Evolutionary conservation across 345 rosid species (phyloP), one percentile per base, ranked within the genome.

Genomic region (Arabis alpina): DNA sequence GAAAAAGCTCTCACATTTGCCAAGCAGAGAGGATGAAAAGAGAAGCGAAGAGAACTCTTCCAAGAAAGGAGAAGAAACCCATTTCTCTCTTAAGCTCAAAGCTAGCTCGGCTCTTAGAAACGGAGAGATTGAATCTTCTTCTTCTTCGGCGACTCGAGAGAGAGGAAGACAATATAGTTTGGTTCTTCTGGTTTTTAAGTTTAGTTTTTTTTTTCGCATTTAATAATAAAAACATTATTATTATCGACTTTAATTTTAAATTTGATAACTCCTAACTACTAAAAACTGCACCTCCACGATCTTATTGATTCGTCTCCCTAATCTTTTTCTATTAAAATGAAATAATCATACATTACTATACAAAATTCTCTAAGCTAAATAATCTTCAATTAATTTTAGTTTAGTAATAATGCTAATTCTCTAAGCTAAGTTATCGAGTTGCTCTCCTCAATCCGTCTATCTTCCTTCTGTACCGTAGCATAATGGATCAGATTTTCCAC

Each of bases 31-130:
- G 95, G 75, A 89, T 83, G 79, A 92, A 92, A 71, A 89, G 70
- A 59, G 96, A 89, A 70, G 98, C 89, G 72, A 92, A 89, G 67
- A 92, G 90, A 69, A 92, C 88, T 74, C 98, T 82, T 63, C 98
- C 98, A 53, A 85, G 89, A 55, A 92, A 92, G 39, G 96, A 92
- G 82, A 81, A 80, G 83, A 89, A 92, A 65, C 98, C 98, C 98
- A 92, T 92, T 19, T 19, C 37, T 53, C 68, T 73, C 34, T 49
- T 41, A 10, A 19, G 11, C 16, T 65, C 28, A 30, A 19, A 7
- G 62, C 50, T 74, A 23, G 41, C 30, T 76, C 39, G 74, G 37
- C 37, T 34, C 37, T 0, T 40, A 36, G 70, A 67, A 41, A 23
- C 8, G 14, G 53, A 55, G 55, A 57, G 64, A 43, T 25, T 30